Conservation (phyloP, 2,329 filamentous ascomycete species). For the Colletotrichum lupini region DNA sequence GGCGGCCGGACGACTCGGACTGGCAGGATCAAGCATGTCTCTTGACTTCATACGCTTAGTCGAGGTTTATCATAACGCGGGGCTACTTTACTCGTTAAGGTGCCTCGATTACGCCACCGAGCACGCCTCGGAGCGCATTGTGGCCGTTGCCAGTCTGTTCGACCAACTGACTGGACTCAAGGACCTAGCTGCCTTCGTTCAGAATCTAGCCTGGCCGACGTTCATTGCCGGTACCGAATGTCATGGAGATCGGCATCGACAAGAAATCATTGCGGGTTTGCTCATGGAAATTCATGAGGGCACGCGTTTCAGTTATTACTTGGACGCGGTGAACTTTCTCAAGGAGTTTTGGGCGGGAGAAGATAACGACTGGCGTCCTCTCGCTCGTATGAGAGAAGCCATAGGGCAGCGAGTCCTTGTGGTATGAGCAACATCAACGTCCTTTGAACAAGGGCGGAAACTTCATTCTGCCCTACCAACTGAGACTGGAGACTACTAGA, state of each 20-base stretch:
- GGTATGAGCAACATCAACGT: constrained; percentile 16
- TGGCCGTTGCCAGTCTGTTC: background rate
- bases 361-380: constrained; percentile 41
- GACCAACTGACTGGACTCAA: background rate
- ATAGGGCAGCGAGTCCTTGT: constrained; percentile 40
- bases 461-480: background rate
- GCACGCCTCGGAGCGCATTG: background rate
- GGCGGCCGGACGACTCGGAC: background rate
- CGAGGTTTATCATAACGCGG: background rate
- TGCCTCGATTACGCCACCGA: background rate
- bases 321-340: constrained; percentile 39
- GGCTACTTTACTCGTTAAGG: background rate
- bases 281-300: background rate
- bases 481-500: constrained; percentile 20
- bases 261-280: background rate
- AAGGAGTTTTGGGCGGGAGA: constrained; percentile 40
- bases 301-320: background rate
- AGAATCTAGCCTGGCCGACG: background rate
- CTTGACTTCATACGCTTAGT: background rate
- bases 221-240: background rate
- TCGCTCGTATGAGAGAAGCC: constrained; percentile 39
- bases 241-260: background rate
- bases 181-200: background rate
- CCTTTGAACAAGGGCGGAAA: background rate
- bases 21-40: background rate